These are phyloP conservation scores for Carex scoparia DNA, from an alignment of 176 grass and related monocot genomes.

Conservation along the genomic window DNA sequence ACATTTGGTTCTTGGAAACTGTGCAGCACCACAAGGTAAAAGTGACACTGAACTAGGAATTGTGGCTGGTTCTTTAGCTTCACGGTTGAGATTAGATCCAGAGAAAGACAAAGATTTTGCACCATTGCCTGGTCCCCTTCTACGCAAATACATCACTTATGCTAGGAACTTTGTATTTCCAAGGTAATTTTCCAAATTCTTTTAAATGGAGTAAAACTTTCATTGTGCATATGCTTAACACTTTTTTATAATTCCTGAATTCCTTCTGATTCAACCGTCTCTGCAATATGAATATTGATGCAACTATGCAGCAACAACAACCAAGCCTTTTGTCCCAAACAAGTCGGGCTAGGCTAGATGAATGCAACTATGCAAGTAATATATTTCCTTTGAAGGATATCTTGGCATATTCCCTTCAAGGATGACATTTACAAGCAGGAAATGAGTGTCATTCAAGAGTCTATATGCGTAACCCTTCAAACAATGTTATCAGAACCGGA, in stretches of 20 bases:
- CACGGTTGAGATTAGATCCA: slow-evolving; percentile 54
- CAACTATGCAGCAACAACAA: no score
- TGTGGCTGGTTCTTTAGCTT: slow-evolving; percentile 38
- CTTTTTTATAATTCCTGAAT: not conserved
- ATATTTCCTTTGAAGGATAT: not conserved
- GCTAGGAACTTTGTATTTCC: slow-evolving; percentile 60
- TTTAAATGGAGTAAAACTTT: not conserved
- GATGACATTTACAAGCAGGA: not conserved
- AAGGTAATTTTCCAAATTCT: slow-evolving; percentile 36
- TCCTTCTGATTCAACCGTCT: not conserved
- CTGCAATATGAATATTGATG: no score
- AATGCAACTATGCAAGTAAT: not conserved
- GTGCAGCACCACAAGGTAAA: slow-evolving; percentile 35
- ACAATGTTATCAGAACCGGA: no score
- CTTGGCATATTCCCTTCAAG: not conserved
- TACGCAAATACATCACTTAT: slow-evolving; percentile 91
- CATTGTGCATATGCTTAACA: not conserved
- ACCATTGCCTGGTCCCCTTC: slow-evolving; percentile 50
- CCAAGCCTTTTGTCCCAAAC: no score
- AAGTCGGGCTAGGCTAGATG: no score
- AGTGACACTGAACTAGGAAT: slow-evolving; percentile 15
- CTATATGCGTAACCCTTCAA: not conserved
- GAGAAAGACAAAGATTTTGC: slow-evolving; percentile 66
- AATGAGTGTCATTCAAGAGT: not conserved
- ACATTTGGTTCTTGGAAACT: slow-evolving; percentile 18